A percentile compares a stretch with the other conserved stretches of the same genome.
phyloP scores from a whole-genome alignment of 192 early-diverging fungal genomes.

The Coemansia sp. region DNA sequence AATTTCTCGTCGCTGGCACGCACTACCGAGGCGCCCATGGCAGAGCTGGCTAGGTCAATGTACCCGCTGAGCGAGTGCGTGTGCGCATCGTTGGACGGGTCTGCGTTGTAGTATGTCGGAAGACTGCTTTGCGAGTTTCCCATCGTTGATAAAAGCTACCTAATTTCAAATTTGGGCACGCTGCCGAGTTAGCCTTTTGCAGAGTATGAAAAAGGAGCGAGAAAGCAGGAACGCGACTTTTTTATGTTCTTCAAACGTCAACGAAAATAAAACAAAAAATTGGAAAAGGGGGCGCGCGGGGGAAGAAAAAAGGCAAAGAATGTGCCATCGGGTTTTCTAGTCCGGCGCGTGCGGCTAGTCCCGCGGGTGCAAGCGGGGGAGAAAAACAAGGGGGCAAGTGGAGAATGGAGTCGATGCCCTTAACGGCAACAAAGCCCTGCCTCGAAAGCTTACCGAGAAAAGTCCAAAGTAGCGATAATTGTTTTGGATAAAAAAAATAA shows the following conservation, averaged over 20 bases:
- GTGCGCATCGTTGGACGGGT: constrained; percentile 49
- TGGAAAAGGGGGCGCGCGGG: too few species aligned
- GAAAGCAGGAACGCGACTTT: background rate
- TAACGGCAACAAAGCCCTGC: constrained; percentile 1
- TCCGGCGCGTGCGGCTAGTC: background rate
- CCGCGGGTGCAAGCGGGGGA: background rate
- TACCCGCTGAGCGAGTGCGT: constrained; percentile 45
- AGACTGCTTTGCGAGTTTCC: constrained; percentile 55
- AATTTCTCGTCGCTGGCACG: constrained; percentile 89
- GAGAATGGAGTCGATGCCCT: background rate
- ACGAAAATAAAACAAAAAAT: too few species aligned
- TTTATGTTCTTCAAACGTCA: too few species aligned
- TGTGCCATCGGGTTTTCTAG: background rate
- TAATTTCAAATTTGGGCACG: too few species aligned
- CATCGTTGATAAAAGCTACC: constrained; percentile 25
- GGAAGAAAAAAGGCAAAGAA: background rate
- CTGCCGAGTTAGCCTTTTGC: too few species aligned
- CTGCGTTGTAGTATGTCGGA: constrained; percentile 55
- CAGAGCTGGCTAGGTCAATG: constrained; percentile 68
- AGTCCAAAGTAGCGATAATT: background rate
- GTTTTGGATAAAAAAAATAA: background rate
- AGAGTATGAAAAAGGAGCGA: too few species aligned
- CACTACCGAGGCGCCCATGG: constrained; percentile 71
- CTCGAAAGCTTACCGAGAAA: background rate
- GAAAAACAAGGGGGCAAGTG: too few species aligned